Evolutionary conservation across 257 asterid species (phyloP).

Genomic region (Penstemon eatonii): DNA sequence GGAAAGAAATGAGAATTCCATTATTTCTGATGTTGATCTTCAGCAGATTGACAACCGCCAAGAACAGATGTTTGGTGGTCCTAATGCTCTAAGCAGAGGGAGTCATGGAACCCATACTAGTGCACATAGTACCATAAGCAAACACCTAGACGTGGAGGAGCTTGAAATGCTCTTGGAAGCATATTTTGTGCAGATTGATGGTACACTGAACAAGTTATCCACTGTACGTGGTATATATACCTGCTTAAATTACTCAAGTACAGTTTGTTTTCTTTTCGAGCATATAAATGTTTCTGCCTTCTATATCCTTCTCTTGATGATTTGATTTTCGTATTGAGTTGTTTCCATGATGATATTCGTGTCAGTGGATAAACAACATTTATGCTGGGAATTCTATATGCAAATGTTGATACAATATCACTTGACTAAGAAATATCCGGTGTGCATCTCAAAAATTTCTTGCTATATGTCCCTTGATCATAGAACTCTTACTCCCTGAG

Average conservation of each 20-base stretch:
- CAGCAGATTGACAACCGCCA: constrained; percentile 41
- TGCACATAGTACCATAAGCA: constrained; percentile 63
- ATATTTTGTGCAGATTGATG: constrained; percentile 90
- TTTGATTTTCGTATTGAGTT: background rate
- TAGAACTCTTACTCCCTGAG: too few relatives aligned
- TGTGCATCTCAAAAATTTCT: too few relatives aligned
- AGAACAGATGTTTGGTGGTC: constrained; percentile 56
- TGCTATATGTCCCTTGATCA: too few relatives aligned
- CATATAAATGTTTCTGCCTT: background rate
- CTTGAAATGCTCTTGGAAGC: constrained; percentile 98
- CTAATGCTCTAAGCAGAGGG: constrained; percentile 54
- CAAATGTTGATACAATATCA: too few relatives aligned
- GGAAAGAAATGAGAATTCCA: constrained; percentile 50
- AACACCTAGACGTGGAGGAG: constrained; percentile 91
- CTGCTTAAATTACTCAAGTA: background rate
- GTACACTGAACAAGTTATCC: constrained; percentile 83
- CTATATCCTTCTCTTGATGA: constrained; percentile 5
- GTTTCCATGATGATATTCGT: too few relatives aligned
- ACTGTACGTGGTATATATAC: constrained; percentile 53
- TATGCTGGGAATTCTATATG: too few relatives aligned
- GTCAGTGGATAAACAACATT: too few relatives aligned
- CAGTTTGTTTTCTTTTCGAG: constrained; percentile 3
- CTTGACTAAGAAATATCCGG: too few relatives aligned
- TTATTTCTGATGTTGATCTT: constrained; percentile 41
- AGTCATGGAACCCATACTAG: constrained; percentile 80